Conservation (phyloP, 768 basidiomycete genomes). For the Lactarius evosmus region DNA sequence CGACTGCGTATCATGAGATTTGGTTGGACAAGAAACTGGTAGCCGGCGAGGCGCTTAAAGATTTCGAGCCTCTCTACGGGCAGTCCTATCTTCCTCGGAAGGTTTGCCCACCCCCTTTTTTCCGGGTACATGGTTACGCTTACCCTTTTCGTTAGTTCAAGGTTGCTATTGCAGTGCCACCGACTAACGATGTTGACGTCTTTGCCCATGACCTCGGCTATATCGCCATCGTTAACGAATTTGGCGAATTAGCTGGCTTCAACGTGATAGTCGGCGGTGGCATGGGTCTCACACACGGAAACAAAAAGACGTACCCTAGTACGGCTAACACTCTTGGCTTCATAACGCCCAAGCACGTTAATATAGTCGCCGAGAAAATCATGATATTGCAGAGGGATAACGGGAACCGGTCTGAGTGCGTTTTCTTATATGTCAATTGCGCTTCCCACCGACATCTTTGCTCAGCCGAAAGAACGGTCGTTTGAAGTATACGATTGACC, state of each 20-base stretch:
- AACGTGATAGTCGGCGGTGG: constrained; percentile 94
- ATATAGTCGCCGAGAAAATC: constrained; percentile 84
- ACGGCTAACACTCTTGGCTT: constrained; percentile 87
- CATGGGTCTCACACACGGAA: constrained; percentile 99
- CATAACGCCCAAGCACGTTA: constrained; percentile 83
- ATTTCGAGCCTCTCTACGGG: constrained; percentile 96
- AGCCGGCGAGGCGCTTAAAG: constrained; percentile 91
- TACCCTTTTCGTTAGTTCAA: constrained; percentile 66
- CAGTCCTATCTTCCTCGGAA: constrained; percentile 96
- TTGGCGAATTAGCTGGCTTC: constrained; percentile 83
- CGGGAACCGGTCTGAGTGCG: constrained; percentile 91
- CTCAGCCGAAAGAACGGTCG: constrained; percentile 67
- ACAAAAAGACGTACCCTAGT: constrained; percentile 98
- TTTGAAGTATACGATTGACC: constrained; percentile 95
- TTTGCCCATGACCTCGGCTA: constrained; percentile 96
- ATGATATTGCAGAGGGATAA: constrained; percentile 94
- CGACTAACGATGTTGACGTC: constrained; percentile 93
- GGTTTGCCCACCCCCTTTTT: constrained; percentile 40
- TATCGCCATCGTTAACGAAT: constrained; percentile 81
- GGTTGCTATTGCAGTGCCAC: constrained; percentile 93
- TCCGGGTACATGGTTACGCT: constrained; percentile 10
- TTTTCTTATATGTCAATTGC: neutral
- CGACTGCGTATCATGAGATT: constrained; percentile 96
- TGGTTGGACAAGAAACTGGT: constrained; percentile 98
- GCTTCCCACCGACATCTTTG: neutral